Conservation (phyloP, 1,284 basidiomycete species). For the Thecaphora thlaspeos region DNA sequence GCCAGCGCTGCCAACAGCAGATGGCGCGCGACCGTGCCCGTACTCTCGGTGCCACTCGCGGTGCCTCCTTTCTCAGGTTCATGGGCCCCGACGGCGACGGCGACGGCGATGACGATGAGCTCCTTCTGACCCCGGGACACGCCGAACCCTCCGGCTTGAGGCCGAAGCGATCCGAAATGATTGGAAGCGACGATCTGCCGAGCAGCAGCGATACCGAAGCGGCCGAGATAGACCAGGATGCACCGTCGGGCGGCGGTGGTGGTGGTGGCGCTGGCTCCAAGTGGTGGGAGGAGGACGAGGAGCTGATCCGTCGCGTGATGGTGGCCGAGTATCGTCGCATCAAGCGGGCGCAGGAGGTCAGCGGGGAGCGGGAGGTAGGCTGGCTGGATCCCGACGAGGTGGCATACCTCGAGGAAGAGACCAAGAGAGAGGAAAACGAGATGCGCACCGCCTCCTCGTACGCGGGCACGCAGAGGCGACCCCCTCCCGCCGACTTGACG, state of each 20-base stretch:
- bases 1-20: neutral
- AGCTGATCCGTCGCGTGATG: slow-evolving; percentile 21
- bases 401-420: slow-evolving; percentile 19
- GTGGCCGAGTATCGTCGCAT: slow-evolving; percentile 28
- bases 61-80: neutral
- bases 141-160: neutral
- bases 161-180: neutral
- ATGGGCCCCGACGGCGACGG: neutral
- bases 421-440: neutral
- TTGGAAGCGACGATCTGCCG: slow-evolving; percentile 1
- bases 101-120: neutral
- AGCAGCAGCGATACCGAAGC: slow-evolving; percentile 1
- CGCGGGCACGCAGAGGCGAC: too few relatives aligned
- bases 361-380: slow-evolving; percentile 27
- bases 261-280: neutral
- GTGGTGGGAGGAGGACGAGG: slow-evolving; percentile 22
- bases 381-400: slow-evolving; percentile 38
- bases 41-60: neutral
- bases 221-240: slow-evolving; percentile 19
- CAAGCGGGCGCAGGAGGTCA: slow-evolving; percentile 29
- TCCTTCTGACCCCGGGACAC: neutral
- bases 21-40: neutral
- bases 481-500: neutral
- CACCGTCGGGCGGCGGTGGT: neutral
- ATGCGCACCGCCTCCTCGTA: neutral